phyloP scores from a whole-genome alignment of 805 yeast species.

The Candida hungchunana region DNA sequence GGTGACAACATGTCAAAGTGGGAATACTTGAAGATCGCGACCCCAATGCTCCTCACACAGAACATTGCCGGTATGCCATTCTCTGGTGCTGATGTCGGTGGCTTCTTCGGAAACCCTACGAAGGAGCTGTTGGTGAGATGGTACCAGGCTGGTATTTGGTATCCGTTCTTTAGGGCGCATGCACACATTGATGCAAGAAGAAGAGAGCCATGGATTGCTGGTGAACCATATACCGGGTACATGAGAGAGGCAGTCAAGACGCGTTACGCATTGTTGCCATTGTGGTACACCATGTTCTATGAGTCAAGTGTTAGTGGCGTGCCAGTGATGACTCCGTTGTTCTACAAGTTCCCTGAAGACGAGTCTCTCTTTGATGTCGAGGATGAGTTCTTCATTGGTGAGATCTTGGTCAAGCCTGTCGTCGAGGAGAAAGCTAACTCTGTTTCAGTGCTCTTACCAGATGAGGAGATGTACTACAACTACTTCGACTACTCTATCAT shows the following conservation, averaged over 20 bases:
- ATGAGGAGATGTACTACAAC: slow-evolving; percentile 52
- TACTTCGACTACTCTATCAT: slow-evolving; percentile 35
- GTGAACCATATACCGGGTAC: slow-evolving; percentile 63
- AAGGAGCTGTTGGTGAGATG: slow-evolving; percentile 81
- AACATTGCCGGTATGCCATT: slow-evolving; percentile 87
- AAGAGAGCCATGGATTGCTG: slow-evolving; percentile 87
- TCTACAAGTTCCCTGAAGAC: slow-evolving; percentile 50
- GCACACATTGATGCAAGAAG: slow-evolving; percentile 93
- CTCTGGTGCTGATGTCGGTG: slow-evolving; percentile 96
- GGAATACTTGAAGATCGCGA: slow-evolving; percentile 76
- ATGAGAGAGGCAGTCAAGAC: slow-evolving; percentile 68
- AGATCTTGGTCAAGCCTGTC: slow-evolving; percentile 78
- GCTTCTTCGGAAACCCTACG: slow-evolving; percentile 88
- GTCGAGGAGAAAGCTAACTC: slow-evolving; percentile 45
- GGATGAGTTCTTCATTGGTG: slow-evolving; percentile 82
- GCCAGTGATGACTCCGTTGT: slow-evolving; percentile 70
- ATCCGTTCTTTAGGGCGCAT: slow-evolving; percentile 95
- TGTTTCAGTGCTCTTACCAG: slow-evolving; percentile 37
- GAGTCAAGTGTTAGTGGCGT: slow-evolving; percentile 55
- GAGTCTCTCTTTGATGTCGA: slow-evolving; percentile 55
- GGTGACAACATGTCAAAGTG: slow-evolving; percentile 95
- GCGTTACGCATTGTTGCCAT: slow-evolving; percentile 75
- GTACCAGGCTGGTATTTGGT: slow-evolving; percentile 96
- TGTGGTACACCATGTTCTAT: slow-evolving; percentile 74
- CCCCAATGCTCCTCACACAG: slow-evolving; percentile 83